Conservation (phyloP, 1,284 basidiomycete species). For the Marasmius fiardii region DNA sequence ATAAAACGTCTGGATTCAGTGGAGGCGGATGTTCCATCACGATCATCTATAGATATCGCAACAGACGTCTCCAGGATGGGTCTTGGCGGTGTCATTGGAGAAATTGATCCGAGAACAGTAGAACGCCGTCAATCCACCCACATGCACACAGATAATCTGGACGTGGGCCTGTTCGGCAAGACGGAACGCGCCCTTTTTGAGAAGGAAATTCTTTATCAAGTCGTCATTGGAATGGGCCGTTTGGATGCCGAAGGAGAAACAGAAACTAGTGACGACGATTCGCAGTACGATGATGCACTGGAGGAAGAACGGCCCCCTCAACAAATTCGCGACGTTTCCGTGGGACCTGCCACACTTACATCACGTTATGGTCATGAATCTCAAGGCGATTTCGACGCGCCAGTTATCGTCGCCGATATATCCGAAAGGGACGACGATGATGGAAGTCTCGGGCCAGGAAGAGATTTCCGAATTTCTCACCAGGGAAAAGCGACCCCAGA, state of each 20-base stretch:
- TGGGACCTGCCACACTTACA: neutral
- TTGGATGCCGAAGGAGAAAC: slow-evolving; percentile 50
- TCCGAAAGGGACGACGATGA: neutral
- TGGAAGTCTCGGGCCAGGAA: neutral
- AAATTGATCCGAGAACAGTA: slow-evolving; percentile 25
- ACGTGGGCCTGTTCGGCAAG: slow-evolving; percentile 47
- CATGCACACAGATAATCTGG: slow-evolving; percentile 29
- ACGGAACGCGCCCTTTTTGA: slow-evolving; percentile 66
- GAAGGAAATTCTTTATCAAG: slow-evolving; percentile 77
- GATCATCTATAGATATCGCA: slow-evolving; percentile 8
- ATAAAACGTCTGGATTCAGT: slow-evolving; percentile 32
- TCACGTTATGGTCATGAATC: neutral
- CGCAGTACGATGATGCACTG: slow-evolving; percentile 15
- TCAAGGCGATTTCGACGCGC: neutral
- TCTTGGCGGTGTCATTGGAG: slow-evolving; percentile 9
- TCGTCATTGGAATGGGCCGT: slow-evolving; percentile 85
- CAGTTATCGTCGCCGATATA: neutral
- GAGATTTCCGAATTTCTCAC: slow-evolving; percentile 6
- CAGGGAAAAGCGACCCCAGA: neutral
- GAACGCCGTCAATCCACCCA: too few species aligned
- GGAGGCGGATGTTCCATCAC: slow-evolving; percentile 8
- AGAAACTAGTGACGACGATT: slow-evolving; percentile 23
- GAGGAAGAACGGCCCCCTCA: slow-evolving; percentile 23
- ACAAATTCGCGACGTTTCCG: slow-evolving; percentile 5
- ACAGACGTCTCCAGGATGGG: neutral